phyloP scores from a whole-genome alignment of 1,284 basidiomycete species.

The Trametes hirsuta region DNA sequence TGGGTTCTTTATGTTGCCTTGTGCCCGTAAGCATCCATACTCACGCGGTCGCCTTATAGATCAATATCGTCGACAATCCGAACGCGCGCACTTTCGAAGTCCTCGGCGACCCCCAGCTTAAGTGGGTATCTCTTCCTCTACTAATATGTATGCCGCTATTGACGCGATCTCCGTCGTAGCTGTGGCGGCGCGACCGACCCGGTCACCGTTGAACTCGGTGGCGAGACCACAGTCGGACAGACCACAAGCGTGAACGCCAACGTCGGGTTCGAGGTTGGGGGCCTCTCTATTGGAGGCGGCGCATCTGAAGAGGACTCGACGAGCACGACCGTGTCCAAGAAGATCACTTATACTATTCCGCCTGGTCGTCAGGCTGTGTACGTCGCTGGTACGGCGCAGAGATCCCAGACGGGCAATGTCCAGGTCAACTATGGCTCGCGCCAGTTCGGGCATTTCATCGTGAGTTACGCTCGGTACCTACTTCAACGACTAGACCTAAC shows the following conservation, averaged over 20 bases:
- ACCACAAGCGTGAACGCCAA: too few species aligned
- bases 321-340: too few species aligned
- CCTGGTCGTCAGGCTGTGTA: background rate
- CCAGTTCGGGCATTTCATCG: background rate
- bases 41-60: background rate
- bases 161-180: background rate
- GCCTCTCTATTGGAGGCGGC: too few species aligned
- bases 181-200: background rate
- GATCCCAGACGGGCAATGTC: background rate
- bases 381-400: background rate
- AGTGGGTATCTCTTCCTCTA: background rate
- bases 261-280: too few species aligned
- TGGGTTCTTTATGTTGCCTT: too few species aligned
- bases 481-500: too few species aligned
- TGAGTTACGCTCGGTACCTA: background rate
- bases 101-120: slow-evolving; percentile 18
- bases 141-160: background rate
- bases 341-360: background rate
- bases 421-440: background rate
- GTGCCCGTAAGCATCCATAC: too few species aligned
- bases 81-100: slow-evolving; percentile 1
- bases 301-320: too few species aligned
- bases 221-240: background rate
- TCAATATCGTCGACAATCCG: slow-evolving; percentile 9
- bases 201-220: background rate